These are phyloP conservation scores for Priceomyces medius DNA, from an alignment of 805 yeast genomes.

Conservation along the genomic window DNA sequence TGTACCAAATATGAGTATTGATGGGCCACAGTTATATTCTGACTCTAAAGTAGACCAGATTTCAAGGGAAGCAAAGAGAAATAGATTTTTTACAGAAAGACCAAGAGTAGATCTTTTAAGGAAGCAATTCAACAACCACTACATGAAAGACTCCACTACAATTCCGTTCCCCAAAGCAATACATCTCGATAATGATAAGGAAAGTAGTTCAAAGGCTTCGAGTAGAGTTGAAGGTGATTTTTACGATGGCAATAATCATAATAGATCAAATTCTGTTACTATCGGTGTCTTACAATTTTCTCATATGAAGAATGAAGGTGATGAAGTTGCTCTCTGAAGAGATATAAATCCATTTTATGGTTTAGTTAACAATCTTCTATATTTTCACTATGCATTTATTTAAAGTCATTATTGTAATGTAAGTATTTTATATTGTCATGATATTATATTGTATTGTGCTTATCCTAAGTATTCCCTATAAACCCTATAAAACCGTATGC, in stretches of 20 bases:
- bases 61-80: not conserved
- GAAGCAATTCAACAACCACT: conserved; percentile 44
- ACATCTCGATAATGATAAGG: conserved; percentile 37
- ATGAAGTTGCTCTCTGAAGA: not conserved
- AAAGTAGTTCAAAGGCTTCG: conserved; percentile 19
- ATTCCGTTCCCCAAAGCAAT: conserved; percentile 42
- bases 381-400: not conserved
- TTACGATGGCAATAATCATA: conserved; percentile 23
- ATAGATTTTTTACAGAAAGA: not conserved
- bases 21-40: not conserved
- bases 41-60: not conserved
- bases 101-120: conserved; percentile 1
- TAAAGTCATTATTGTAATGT: no score
- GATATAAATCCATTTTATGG: not conserved
- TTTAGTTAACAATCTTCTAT: not conserved
- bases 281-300: conserved; percentile 38
- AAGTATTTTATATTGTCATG: not conserved
- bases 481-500: not conserved
- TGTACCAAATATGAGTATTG: not conserved
- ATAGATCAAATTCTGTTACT: conserved; percentile 40
- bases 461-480: conserved; percentile 1
- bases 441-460: not conserved
- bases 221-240: conserved; percentile 16
- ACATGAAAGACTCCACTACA: conserved; percentile 43
- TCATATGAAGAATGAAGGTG: conserved; percentile 5